Percentiles rank a stretch among this genome's conserved stretches.
Conservation (phyloP, 1,284 basidiomycete genomes). For the Phellopilus nigrolimitatus region DNA sequence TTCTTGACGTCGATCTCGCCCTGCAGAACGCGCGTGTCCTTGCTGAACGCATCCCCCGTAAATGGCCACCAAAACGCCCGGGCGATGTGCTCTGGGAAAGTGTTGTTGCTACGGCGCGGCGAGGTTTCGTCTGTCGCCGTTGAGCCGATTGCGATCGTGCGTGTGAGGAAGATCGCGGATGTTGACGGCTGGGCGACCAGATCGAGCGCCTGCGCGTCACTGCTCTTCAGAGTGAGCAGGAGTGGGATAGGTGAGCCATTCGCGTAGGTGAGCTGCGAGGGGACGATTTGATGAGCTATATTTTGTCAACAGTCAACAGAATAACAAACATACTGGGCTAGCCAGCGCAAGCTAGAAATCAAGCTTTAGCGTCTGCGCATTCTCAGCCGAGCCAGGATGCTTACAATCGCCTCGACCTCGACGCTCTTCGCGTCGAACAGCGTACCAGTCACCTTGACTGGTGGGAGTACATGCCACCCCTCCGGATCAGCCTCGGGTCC, state of each 20-base stretch:
- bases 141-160: constrained; percentile 40
- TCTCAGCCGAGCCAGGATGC: constrained; percentile 23
- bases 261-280: constrained; percentile 41
- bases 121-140: constrained; percentile 40
- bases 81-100: constrained; percentile 39
- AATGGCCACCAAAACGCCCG: constrained; percentile 46
- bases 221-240: constrained; percentile 37
- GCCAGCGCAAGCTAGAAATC: constrained; percentile 44
- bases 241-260: constrained; percentile 47
- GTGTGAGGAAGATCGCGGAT: constrained; percentile 30
- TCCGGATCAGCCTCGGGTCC: constrained; percentile 32
- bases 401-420: constrained; percentile 37
- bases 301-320: not conserved
- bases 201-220: constrained; percentile 47
- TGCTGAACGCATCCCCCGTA: constrained; percentile 19
- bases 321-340: constrained; percentile 41
- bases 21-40: constrained; percentile 34
- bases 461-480: constrained; percentile 32
- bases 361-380: no score
- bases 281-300: not conserved
- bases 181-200: constrained; percentile 39
- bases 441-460: constrained; percentile 29
- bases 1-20: constrained; percentile 50
- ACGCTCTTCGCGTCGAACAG: constrained; percentile 34
- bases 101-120: constrained; percentile 40